Evolutionary conservation across 2,329 filamentous ascomycete genomes (phyloP).

Genomic region (Ophiostoma sp.): DNA sequence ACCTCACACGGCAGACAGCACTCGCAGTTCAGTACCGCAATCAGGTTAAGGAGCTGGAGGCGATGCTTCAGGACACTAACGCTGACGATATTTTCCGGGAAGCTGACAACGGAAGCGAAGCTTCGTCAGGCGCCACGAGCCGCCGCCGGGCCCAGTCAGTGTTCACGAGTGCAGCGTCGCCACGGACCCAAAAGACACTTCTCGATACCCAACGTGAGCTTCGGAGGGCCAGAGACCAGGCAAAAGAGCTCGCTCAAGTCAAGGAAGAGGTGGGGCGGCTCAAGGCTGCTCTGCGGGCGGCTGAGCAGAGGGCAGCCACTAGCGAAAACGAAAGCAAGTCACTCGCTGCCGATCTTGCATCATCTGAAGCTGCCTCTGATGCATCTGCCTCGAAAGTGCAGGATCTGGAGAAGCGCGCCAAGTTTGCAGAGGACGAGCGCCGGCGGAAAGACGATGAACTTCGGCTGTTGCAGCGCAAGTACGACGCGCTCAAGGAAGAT

Average conservation of each 20-base stretch:
- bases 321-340: constrained; percentile 36
- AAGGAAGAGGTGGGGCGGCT: constrained; percentile 50
- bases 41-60: constrained; percentile 55
- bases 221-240: constrained; percentile 48
- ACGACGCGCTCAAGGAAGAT: constrained; percentile 49
- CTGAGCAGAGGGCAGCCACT: constrained; percentile 41
- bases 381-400: constrained; percentile 28
- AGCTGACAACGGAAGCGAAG: background rate
- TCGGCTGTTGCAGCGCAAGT: constrained; percentile 43
- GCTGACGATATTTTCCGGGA: background rate
- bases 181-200: constrained; percentile 47
- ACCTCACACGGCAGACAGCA: constrained; percentile 53
- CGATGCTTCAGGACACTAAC: constrained; percentile 39
- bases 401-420: constrained; percentile 32
- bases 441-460: constrained; percentile 46
- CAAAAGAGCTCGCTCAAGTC: constrained; percentile 47
- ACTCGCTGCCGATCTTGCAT: constrained; percentile 32
- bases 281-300: constrained; percentile 44
- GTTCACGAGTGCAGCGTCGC: constrained; percentile 37
- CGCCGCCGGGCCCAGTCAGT: constrained; percentile 25
- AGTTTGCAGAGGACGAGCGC: constrained; percentile 32
- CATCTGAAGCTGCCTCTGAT: constrained; percentile 29
- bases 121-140: background rate
- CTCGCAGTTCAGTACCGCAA: constrained; percentile 53
- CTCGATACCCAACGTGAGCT: constrained; percentile 51